Percentiles rank a stretch among this genome's conserved stretches.
These are phyloP conservation scores for Agrostemma githago DNA, from an alignment of 148 eudicot species.

Conservation along the genomic window DNA sequence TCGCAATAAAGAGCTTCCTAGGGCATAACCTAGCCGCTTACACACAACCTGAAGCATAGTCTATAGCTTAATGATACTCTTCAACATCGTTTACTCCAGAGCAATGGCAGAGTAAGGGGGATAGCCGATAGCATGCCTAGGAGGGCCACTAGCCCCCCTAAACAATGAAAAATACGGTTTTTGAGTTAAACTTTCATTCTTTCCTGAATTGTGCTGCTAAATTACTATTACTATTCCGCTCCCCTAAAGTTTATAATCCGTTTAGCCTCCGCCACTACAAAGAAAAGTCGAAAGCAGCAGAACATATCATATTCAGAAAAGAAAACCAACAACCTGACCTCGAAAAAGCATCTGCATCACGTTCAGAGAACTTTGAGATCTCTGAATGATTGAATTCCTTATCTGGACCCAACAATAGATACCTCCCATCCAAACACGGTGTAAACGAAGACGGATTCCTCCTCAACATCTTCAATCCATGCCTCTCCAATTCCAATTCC, in stretches of 20 bases:
- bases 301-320: not conserved
- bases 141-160: not conserved
- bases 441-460: conserved; percentile 87
- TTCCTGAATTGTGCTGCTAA: not conserved
- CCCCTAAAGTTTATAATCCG: not conserved
- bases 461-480: conserved; percentile 77
- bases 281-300: not conserved
- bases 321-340: conserved; percentile 49
- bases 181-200: not conserved
- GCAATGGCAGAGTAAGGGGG: too few relatives aligned
- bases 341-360: conserved; percentile 78
- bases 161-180: too few relatives aligned
- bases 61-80: not conserved
- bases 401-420: conserved; percentile 77
- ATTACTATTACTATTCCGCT: not conserved
- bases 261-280: too few relatives aligned
- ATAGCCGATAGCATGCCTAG: too few relatives aligned
- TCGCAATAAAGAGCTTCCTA: not conserved
- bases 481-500: conserved; percentile 74
- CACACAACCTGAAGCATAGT: not conserved
- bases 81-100: not conserved
- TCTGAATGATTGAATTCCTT: conserved; percentile 60
- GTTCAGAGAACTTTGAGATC: conserved; percentile 78
- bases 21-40: not conserved
- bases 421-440: conserved; percentile 80